phyloP scores from a whole-genome alignment of 2,329 filamentous ascomycete species.

The Colletotrichum musicola region DNA sequence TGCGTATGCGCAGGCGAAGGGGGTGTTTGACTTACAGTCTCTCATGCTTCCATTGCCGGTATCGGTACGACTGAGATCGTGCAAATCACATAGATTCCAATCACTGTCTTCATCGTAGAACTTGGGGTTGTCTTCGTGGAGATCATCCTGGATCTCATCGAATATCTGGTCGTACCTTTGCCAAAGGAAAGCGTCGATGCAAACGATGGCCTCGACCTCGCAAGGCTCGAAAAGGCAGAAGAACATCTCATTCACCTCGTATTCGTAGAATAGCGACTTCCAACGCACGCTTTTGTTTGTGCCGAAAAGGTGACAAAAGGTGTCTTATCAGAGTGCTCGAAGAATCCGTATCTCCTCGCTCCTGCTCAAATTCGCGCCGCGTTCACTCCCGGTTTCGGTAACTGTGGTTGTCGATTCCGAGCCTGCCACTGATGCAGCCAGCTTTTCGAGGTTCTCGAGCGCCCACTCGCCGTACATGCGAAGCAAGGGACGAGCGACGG shows the following conservation, averaged over 20 bases:
- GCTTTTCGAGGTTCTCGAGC: background rate
- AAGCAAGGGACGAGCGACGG: conserved; percentile 3
- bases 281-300: conserved; percentile 19
- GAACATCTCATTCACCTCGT: conserved; percentile 32
- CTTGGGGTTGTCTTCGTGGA: conserved; percentile 2
- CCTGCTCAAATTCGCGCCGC: background rate
- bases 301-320: conserved; percentile 33
- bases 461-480: conserved; percentile 5
- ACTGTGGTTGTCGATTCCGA: background rate
- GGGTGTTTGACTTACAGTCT: background rate
- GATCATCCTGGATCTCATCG: conserved; percentile 22
- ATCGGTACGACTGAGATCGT: background rate
- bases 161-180: conserved; percentile 33
- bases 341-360: conserved; percentile 41
- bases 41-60: background rate
- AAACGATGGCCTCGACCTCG: conserved; percentile 39
- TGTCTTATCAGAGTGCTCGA: conserved; percentile 41
- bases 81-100: background rate
- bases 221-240: conserved; percentile 38
- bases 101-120: background rate
- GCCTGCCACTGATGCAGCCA: background rate
- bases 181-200: conserved; percentile 36
- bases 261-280: conserved; percentile 6
- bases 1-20: too few relatives aligned
- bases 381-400: background rate